A percentile compares a stretch with the other conserved stretches of the same genome.
phyloP scores from a whole-genome alignment of 345 rosid species.

The Barbarea vulgaris region DNA sequence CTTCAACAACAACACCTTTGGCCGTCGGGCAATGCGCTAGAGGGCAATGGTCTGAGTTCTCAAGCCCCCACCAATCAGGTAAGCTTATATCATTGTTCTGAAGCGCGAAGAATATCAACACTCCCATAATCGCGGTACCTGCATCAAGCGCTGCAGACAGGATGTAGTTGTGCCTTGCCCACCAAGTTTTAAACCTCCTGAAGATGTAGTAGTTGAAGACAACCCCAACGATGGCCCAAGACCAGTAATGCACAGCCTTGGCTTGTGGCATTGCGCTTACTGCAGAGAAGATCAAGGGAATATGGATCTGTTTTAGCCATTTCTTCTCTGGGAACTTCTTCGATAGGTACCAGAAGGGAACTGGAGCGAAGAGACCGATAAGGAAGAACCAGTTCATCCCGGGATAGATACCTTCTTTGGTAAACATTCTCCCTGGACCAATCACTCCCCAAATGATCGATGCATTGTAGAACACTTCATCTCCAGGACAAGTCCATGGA shows the following conservation, averaged over 20 bases:
- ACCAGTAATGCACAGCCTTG: slow-evolving; percentile 58
- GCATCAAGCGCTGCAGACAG: slow-evolving; percentile 84
- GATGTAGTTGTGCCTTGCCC: slow-evolving; percentile 74
- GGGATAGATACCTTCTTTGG: slow-evolving; percentile 57
- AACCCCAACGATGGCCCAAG: slow-evolving; percentile 67
- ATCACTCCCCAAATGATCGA: slow-evolving; percentile 92
- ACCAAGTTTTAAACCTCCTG: slow-evolving; percentile 64
- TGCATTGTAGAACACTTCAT: slow-evolving; percentile 78
- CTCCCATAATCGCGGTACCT: slow-evolving; percentile 71
- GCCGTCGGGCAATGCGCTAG: slow-evolving; percentile 69
- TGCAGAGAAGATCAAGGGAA: slow-evolving; percentile 63
- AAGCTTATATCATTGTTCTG: slow-evolving; percentile 58
- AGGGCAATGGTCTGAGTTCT: slow-evolving; percentile 55
- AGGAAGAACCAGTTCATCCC: slow-evolving; percentile 83
- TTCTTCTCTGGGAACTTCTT: slow-evolving; percentile 67
- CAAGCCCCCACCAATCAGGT: slow-evolving; percentile 77
- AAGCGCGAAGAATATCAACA: slow-evolving; percentile 58
- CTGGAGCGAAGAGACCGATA: slow-evolving; percentile 70
- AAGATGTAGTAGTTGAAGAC: slow-evolving; percentile 69
- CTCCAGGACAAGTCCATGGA: slow-evolving; percentile 85
- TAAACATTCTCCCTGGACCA: slow-evolving; percentile 76
- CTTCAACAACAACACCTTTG: slow-evolving; percentile 52
- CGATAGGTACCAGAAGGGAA: slow-evolving; percentile 63
- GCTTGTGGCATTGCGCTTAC: slow-evolving; percentile 60
- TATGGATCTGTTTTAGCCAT: slow-evolving; percentile 58